Evolutionary conservation across 2,329 filamentous ascomycete genomes (phyloP), one percentile per base, ranked within the genome.

Genomic region (Penicillium sclerotigenum): DNA sequence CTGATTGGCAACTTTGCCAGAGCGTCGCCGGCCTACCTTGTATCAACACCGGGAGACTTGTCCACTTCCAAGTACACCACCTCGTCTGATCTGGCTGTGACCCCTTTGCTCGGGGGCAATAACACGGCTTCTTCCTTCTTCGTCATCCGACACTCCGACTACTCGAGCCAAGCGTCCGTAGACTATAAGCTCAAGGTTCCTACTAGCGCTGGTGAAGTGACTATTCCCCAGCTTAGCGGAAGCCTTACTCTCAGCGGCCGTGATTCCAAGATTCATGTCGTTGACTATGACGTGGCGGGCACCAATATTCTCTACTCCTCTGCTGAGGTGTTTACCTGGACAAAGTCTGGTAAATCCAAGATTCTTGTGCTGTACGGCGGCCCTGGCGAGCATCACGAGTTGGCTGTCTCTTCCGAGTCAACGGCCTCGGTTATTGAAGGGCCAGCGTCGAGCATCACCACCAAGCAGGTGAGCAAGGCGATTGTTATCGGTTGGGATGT

Each of bases 1-100:
- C 81, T 93, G 1, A 77, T 90, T 59, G 88, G 83, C 26, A 88
- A 90, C 63, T 93, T 93, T 71, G 71, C 90, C 50, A 87, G 87
- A 63, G 87, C 85, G 0, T 89, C 87, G 0, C 87, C 88, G 0
- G 83, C 82, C 0, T 92, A 90, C 64, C 74, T 91, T 18, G 81
- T 82, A 3, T 82, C 85, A 0, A 78, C 75, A 0, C 81, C 85
- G 1, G 80, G 80, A 11, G 75, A 79, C 62, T 38, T 67, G 31
- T 71, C 67, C 8, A 71, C 65, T 6, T 58, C 60, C 5, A 68
- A 76, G 34, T 81, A 81, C 24, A 75, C 81, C 2, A 83, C 82
- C 65, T 85, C 79, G 26, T 68, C 78, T 5, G 83, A 79, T 31
- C 76, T 79, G 41, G 75, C 88, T 14, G 79, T 83, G 20, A 90